phyloP scores from a whole-genome alignment of 768 basidiomycete species.

The Leccinum boreale region DNA sequence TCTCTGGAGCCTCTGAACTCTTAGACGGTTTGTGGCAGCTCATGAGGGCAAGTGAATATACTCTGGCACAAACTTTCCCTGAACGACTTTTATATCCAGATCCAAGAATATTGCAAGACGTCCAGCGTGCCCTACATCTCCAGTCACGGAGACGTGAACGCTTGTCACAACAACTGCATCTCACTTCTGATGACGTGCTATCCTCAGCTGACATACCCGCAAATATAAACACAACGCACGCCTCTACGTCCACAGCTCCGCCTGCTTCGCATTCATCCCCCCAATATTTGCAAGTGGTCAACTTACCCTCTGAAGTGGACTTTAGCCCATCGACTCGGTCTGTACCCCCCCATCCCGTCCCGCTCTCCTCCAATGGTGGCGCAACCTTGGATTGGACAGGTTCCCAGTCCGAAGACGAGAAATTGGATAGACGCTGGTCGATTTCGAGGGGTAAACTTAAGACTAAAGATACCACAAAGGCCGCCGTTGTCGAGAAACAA shows the following conservation, averaged over 20 bases:
- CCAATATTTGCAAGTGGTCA: slow-evolving; percentile 17
- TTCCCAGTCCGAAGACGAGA: slow-evolving; percentile 51
- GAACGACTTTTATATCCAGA: slow-evolving; percentile 41
- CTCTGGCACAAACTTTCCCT: slow-evolving; percentile 7
- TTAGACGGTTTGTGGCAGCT: slow-evolving; percentile 38
- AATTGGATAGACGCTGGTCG: slow-evolving; percentile 60
- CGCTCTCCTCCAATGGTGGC: slow-evolving; percentile 66
- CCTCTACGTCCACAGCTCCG: slow-evolving; percentile 29
- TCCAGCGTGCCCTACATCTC: slow-evolving; percentile 68
- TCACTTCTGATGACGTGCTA: slow-evolving; percentile 18
- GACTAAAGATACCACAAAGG: slow-evolving; percentile 49
- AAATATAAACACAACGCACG: slow-evolving; percentile 26
- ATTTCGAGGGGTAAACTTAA: slow-evolving; percentile 51
- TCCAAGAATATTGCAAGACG: slow-evolving; percentile 76
- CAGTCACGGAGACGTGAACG: slow-evolving; percentile 77
- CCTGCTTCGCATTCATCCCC: slow-evolving; percentile 18
- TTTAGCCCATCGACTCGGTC: slow-evolving; percentile 63
- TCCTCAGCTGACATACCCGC: slow-evolving; percentile 26
- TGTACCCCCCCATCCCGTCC: slow-evolving; percentile 57
- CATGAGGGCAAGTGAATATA: slow-evolving; percentile 60
- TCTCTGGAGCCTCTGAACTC: slow-evolving; percentile 9
- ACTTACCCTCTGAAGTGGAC: slow-evolving; percentile 50
- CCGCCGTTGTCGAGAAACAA: slow-evolving; percentile 52
- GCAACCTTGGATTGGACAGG: slow-evolving; percentile 73
- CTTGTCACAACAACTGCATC: slow-evolving; percentile 23